Base-by-base conservation (phyloP, 1,284 basidiomycete species). In the Golubevia sp. region DNA sequence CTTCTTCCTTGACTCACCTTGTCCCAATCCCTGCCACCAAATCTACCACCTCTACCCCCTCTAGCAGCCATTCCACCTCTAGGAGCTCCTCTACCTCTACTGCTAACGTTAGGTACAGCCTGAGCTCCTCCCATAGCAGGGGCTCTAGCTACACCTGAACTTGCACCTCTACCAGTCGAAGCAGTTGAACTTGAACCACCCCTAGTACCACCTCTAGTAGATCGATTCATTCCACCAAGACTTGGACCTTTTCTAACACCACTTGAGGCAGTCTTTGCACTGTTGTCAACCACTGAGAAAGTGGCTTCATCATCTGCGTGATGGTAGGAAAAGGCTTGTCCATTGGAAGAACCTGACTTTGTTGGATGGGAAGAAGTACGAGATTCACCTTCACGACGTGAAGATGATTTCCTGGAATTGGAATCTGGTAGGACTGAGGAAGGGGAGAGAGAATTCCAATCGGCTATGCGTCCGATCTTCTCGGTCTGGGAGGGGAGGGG, bases 271-370 rank as follows among this genome's bases (percentile, higher is more conserved):
- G 64, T 60, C n/a, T 68, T 67, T n/a, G n/a, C n/a, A 38, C 84
- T 92, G 84, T 90, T 94, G 84, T 98, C 95, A 61, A 99, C 97
- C 57, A 99, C 88, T 52, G 93, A 96, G 89, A 99, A 99, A 63
- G 91, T 93, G 26, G 94, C 93, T 86, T 99, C 97, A 84, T 99
- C 96, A 85, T 99, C 96, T 70, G 92, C 94, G 86, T 98, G 95
- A 87, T 96, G 95, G 86, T 97, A 97, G 26, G 94, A 92, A 83
- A 98, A 98, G n/a, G 94, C 93, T 78, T 90, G 95, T 26, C 91
- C 90, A 66, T 91, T 91, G 49, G 75, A 90, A 87, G 67, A 89
- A 87, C 63, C 59, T n/a, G n/a, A n/a, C n/a, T 65, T 20, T 60
- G 52, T 61, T 62, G 69, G 50, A 44, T 58, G 58, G 56, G 89